A percentile compares a stretch with the other conserved stretches of the same genome.
Evolutionary conservation across 2,329 filamentous ascomycete genomes (phyloP).

Genomic region (Alternaria brassicicola): DNA sequence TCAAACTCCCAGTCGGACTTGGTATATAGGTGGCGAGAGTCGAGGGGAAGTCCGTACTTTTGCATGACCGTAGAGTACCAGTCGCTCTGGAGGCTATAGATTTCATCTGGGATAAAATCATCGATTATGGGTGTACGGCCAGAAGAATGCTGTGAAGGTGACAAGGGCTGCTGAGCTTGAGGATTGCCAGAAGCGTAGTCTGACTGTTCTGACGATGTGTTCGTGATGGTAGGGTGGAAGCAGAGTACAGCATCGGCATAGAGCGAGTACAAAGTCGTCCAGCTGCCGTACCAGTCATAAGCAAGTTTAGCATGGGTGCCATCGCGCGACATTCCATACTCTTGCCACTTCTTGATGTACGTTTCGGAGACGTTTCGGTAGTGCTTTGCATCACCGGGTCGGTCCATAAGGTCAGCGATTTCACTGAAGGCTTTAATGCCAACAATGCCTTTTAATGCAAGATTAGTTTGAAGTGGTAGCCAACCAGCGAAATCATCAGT

Average conservation of each 20-base stretch:
- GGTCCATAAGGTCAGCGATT: constrained; percentile 67
- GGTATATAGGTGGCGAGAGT: constrained; percentile 81
- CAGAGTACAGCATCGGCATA: constrained; percentile 81
- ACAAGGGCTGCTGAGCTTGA: constrained; percentile 29
- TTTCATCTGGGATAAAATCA: constrained; percentile 72
- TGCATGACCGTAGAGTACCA: constrained; percentile 84
- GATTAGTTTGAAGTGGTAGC: constrained; percentile 78
- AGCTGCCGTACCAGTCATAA: constrained; percentile 80
- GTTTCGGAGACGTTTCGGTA: constrained; percentile 67
- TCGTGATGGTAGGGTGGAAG: constrained; percentile 68
- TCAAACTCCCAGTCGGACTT: constrained; percentile 95
- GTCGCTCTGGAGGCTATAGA: constrained; percentile 79
- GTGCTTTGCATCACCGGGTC: constrained; percentile 61
- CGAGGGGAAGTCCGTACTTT: constrained; percentile 80
- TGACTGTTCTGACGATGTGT: constrained; percentile 17
- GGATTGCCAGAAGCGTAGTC: constrained; percentile 14
- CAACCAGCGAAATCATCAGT: constrained; percentile 86
- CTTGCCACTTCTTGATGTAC: constrained; percentile 76
- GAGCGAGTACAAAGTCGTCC: constrained; percentile 85
- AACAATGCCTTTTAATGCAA: constrained; percentile 83
- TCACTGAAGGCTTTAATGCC: constrained; percentile 80
- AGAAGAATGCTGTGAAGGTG: constrained; percentile 12
- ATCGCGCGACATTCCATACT: constrained; percentile 71
- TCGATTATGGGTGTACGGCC: constrained; percentile 40
- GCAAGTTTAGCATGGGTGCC: constrained; percentile 76